Evolutionary conservation across 2,329 filamentous ascomycete genomes (phyloP).

Genomic region (Cytospora chrysosperma): DNA sequence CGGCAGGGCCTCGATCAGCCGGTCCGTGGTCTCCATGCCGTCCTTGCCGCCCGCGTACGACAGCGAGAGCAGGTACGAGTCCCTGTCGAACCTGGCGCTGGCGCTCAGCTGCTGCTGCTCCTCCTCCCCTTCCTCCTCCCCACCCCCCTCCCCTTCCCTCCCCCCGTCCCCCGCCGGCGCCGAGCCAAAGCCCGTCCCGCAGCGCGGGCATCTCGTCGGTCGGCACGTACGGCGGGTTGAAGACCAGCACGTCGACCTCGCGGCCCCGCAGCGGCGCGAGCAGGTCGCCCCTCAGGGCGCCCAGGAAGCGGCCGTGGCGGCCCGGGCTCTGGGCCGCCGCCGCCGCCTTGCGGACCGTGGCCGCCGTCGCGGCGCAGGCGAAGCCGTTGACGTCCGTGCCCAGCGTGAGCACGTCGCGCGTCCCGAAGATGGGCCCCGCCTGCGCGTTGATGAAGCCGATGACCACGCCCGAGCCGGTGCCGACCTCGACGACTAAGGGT

Average conservation of each 20-base stretch:
- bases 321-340: slow-evolving; percentile 33
- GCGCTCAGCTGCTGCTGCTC: slow-evolving; percentile 30
- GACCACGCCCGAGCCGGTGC: slow-evolving; percentile 91
- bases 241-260: slow-evolving; percentile 79
- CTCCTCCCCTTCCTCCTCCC: slow-evolving; percentile 32
- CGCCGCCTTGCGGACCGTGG: slow-evolving; percentile 61
- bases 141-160: slow-evolving; percentile 31
- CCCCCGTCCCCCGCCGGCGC: slow-evolving; percentile 28
- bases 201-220: slow-evolving; percentile 68
- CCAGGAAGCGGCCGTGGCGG: slow-evolving; percentile 56
- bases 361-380: slow-evolving; percentile 72
- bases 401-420: slow-evolving; percentile 65
- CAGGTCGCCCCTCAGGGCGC: slow-evolving; percentile 70
- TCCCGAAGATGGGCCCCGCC: slow-evolving; percentile 68
- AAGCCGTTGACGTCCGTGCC: slow-evolving; percentile 83
- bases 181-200: slow-evolving; percentile 38
- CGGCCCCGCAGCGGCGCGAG: slow-evolving; percentile 56
- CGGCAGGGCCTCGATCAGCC: slow-evolving; percentile 70
- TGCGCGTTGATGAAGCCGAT: slow-evolving; percentile 83
- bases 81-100: slow-evolving; percentile 63
- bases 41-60: slow-evolving; percentile 87
- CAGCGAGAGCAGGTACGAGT: slow-evolving; percentile 79
- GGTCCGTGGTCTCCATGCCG: slow-evolving; percentile 91
- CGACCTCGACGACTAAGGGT: slow-evolving; percentile 78
- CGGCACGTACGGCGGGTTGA: slow-evolving; percentile 97